Base-by-base conservation (phyloP, 2,329 filamentous ascomycete genomes). In the Claviceps paspali region DNA sequence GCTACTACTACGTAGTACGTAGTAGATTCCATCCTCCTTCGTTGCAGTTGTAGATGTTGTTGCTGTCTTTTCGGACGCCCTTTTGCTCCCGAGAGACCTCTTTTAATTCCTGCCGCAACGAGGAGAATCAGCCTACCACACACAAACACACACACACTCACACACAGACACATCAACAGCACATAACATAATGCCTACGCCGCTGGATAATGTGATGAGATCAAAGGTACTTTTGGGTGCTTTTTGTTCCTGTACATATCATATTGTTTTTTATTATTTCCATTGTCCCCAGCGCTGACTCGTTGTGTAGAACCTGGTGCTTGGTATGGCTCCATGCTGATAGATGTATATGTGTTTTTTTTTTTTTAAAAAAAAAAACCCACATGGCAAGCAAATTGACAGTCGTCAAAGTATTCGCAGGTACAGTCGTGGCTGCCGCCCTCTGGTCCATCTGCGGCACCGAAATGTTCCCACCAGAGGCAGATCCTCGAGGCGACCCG, bases 381-480 rank as follows among this genome's bases (percentile, higher is more conserved):
- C 14, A 14, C 11, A 3, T 14, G 14, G 14, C 14, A 32, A 17
- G 24, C 28, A 15, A 24, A 21, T 30, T 36, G 35, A 36, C 35
- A 26, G 7, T 14, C n/a, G 15, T 21, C 11, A 5, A 34, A 78
- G 83, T 78, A 14, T 95, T 95, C 53, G 77, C 81, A 4, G 83
- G 82, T 8, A 69, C 92, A 36, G 72, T 95, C 11, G 82, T 82
- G 6, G 84, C 82, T 2, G 85, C 81, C 2, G 81, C 85, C 12
- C 76, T 74, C 29, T 94, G 82, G 79, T 72, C 74, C 14, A 88
- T 95, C 49, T 92, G 82, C 78, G 85, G 85, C 39, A 70, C 74
- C 37, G 84, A 88, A 44, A 71, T 95, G 51, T 93, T 95, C 50
- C 87, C 87, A 1, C 58, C 71, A 3, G 65, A 76, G 45, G 42